Conservation (phyloP, 257 asterid genomes). For the Osmanthus fragrans region DNA sequence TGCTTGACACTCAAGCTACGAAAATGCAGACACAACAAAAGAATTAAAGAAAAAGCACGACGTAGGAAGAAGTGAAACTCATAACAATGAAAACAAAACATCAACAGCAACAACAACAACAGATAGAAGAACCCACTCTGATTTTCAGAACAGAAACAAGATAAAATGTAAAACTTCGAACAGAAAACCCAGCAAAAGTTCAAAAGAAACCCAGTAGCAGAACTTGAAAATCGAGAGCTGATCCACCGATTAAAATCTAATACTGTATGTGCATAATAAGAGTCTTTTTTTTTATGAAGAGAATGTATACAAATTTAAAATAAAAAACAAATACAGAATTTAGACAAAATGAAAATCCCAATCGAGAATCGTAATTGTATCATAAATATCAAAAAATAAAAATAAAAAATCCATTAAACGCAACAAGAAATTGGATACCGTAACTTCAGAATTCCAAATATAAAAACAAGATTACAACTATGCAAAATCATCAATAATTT, state of each 20-base stretch:
- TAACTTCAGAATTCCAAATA: conserved; percentile 13
- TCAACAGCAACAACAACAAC: not conserved
- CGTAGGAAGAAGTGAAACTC: not conserved
- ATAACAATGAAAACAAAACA: conserved; percentile 4
- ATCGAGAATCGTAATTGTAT: not conserved
- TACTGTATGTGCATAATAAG: not conserved
- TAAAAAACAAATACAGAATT: not conserved
- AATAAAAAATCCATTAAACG: not conserved
- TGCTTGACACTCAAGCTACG: not conserved
- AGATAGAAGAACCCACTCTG: conserved; percentile 16
- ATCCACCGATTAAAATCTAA: not conserved
- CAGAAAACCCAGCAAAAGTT: not conserved
- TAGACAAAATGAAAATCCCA: not conserved
- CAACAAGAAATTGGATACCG: not conserved
- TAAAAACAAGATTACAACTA: conserved; percentile 1
- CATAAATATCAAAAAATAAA: too few species aligned
- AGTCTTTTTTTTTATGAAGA: not conserved
- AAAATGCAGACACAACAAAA: not conserved
- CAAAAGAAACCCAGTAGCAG: not conserved
- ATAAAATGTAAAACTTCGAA: not conserved
- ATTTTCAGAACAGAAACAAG: not conserved
- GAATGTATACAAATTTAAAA: not conserved
- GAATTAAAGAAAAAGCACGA: not conserved
- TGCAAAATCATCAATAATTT: not conserved
- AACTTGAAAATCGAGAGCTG: not conserved